Conservation (phyloP, 768 basidiomycete species). For the Tulasnella sp. region DNA sequence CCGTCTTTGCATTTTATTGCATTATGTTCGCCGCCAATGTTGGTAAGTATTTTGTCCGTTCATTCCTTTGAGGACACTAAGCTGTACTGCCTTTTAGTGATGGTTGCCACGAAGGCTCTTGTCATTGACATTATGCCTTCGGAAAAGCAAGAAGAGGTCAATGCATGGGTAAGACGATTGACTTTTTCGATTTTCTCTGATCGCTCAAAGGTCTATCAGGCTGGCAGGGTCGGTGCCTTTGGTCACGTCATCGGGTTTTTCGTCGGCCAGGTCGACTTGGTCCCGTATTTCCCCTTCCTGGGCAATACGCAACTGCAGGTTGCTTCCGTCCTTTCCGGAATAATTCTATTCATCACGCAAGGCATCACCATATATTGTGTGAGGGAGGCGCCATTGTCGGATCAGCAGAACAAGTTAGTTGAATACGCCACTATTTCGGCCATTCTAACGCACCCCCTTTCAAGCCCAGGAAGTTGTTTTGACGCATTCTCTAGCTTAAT, state of each 20-base stretch:
- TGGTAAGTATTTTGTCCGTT: neutral
- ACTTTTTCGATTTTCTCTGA: neutral
- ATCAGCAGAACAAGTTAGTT: neutral
- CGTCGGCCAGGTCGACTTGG: neutral
- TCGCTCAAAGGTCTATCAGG: neutral
- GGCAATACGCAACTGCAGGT: conserved; percentile 9
- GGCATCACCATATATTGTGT: neutral
- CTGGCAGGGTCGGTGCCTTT: neutral
- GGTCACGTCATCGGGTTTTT: neutral
- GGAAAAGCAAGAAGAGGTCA: neutral
- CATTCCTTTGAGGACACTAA: neutral
- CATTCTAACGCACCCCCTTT: too few relatives aligned
- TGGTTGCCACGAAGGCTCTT: neutral
- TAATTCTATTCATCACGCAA: conserved; percentile 2
- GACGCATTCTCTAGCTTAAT: too few relatives aligned
- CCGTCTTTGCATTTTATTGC: conserved; percentile 6
- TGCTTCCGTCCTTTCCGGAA: neutral
- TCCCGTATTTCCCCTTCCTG: neutral
- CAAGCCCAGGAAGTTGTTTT: too few relatives aligned
- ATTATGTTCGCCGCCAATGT: conserved; percentile 9
- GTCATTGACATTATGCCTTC: conserved; percentile 5
- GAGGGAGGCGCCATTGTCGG: neutral
- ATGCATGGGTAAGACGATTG: conserved; percentile 3
- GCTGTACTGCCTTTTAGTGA: neutral
- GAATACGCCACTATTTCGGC: too few relatives aligned